Evolutionary conservation across 1,284 basidiomycete species (phyloP), one percentile per base, ranked within the genome.

Genomic region (Phellopilus nigrolimitatus): DNA sequence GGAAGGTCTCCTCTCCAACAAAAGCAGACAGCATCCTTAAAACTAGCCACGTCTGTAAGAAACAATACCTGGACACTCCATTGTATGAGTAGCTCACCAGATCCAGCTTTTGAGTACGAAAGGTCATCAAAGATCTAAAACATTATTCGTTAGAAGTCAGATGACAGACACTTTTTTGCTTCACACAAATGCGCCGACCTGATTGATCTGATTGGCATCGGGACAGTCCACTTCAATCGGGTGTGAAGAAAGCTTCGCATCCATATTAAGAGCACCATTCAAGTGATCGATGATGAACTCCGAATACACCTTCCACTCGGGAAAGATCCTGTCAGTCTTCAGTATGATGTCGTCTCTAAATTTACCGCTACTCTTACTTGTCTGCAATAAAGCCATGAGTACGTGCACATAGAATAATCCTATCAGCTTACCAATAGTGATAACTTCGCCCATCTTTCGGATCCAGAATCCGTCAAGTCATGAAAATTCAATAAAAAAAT

Each of bases 201-300:
- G 88, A 64, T 88, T 88, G 61, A 94, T 88, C 64, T 88, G 80
- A 62, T 89, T 86, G 10, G 90, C 87, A 64, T 95, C 89, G 0
- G 90, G 89, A 62, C 88, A 92, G 8, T 88, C 86, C 15, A 97
- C 91, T 68, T 98, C 93, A 62, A 99, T 92, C 1, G 95, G 90
- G 68, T 99, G 95, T 28, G 91, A 95, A 12, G 93, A 95, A 12
- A 89, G 73, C 66, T 95, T 92, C 8, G 90, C 81, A 63, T 99
- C 95, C 50, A 97, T 78, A 31, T 74, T 71, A 30, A 97, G 76
- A 12, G 95, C 93, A 24, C 70, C 66, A 55, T 75, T 74, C 30
- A 86, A 68, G 61, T 83, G 75, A n/a, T 69, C 66, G 10, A 74
- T 74, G 57, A 89, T 82, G 63, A 89, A 90, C 42, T 77, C 74